Conservation (phyloP, 371 early-diverging fungal species). For the Amoeboradix gromovi region DNA sequence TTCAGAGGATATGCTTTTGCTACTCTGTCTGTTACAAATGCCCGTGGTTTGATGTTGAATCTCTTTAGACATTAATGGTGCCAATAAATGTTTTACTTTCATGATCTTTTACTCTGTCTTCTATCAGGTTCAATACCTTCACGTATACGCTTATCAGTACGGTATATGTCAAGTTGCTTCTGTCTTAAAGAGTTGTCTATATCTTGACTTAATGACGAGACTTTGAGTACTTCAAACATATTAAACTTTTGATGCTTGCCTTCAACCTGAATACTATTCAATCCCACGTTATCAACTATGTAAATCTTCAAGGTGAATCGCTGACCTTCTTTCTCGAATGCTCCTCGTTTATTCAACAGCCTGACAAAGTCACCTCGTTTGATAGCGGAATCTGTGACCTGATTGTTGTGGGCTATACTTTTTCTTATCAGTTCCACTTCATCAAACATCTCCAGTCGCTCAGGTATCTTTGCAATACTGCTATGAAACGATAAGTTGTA, state of each 20-base stretch:
- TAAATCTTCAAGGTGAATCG: neutral
- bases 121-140: slow-evolving; percentile 1
- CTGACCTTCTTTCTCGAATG: slow-evolving; percentile 1
- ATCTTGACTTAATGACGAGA: neutral
- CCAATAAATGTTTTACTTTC: slow-evolving; percentile 1
- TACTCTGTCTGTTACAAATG: too few species aligned
- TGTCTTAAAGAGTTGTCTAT: neutral
- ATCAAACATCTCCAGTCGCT: slow-evolving; percentile 1
- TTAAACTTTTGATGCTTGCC: slow-evolving; percentile 1
- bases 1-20: too few species aligned
- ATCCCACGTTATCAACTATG: neutral
- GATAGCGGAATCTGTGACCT: slow-evolving; percentile 1
- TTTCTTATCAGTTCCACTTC: slow-evolving; percentile 1
- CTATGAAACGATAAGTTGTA: slow-evolving; percentile 1
- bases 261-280: neutral
- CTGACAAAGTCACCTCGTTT: slow-evolving; percentile 1
- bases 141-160: neutral
- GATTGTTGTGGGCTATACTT: slow-evolving; percentile 1
- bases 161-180: slow-evolving; percentile 1
- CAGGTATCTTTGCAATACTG: slow-evolving; percentile 1
- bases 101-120: slow-evolving; percentile 1
- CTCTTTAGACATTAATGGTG: neutral
- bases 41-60: neutral
- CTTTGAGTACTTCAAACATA: neutral
- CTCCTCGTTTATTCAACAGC: slow-evolving; percentile 1